These are phyloP conservation scores for Oryza glaberrima DNA, from an alignment of 176 grass and related monocot species.

Conservation along the genomic window DNA sequence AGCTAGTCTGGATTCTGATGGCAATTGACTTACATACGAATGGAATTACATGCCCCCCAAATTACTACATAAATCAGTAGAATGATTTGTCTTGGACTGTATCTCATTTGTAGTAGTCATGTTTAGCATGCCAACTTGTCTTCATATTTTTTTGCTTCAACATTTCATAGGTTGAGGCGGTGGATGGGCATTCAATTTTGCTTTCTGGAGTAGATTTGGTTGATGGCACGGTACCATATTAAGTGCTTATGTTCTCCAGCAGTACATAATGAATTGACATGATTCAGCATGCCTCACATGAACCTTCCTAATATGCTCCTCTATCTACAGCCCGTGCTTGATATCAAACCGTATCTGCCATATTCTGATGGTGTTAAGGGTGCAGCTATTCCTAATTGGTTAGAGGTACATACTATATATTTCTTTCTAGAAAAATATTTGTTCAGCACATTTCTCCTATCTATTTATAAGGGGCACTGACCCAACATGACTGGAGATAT, in stretches of 20 bases:
- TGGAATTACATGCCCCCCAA: too few species aligned
- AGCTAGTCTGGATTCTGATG: not conserved
- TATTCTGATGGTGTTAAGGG: conserved; percentile 77
- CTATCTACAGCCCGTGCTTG: conserved; percentile 83
- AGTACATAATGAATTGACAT: conserved; percentile 6
- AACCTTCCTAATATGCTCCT: conserved; percentile 48
- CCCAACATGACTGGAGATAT: conserved; percentile 6
- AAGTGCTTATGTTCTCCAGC: conserved; percentile 14
- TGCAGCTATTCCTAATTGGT: conserved; percentile 67
- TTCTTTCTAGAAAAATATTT: not conserved
- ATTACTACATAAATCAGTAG: too few species aligned
- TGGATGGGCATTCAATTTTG: conserved; percentile 72
- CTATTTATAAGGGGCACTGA: not conserved
- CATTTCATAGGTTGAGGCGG: conserved; percentile 73
- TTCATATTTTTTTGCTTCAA: conserved; percentile 13
- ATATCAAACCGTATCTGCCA: conserved; percentile 97
- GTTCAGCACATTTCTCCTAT: not conserved
- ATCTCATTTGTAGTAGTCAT: not conserved
- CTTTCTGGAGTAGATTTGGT: conserved; percentile 99
- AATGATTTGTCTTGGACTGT: too few species aligned
- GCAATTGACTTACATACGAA: too few species aligned
- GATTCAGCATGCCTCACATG: conserved; percentile 35
- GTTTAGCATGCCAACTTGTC: not conserved
- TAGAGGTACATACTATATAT: conserved; percentile 52
- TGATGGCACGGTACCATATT: conserved; percentile 71